Conservation (phyloP, 140 eudicot species). For the Oenanthe javanica region DNA sequence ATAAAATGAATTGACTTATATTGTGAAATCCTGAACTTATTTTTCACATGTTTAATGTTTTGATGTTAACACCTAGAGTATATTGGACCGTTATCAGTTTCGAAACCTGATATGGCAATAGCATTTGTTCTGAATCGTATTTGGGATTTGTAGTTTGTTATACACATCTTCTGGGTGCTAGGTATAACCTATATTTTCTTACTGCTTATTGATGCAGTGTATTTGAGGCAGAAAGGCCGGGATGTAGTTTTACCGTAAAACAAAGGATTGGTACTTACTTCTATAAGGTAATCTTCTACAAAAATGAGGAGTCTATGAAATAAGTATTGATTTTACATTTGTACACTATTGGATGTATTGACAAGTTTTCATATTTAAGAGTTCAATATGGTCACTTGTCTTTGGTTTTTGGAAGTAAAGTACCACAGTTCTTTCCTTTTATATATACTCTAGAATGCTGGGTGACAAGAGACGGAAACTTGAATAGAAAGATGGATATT, state of each 20-base stretch:
- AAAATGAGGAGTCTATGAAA: not conserved
- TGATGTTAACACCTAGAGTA: not conserved
- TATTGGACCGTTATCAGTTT: not conserved
- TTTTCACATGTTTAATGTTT: not conserved
- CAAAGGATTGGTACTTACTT: constrained; percentile 56
- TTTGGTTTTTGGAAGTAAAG: not conserved
- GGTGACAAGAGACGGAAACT: not conserved
- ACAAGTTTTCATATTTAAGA: not conserved
- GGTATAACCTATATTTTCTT: not conserved
- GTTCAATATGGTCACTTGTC: not conserved
- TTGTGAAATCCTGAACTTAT: not conserved
- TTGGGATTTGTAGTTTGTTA: not conserved
- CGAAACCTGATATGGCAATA: not conserved
- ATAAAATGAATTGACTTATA: not conserved
- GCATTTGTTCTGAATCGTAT: not conserved
- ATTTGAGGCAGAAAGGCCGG: constrained; percentile 71
- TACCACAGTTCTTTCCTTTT: not conserved
- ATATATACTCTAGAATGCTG: not conserved
- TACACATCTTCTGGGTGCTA: not conserved
- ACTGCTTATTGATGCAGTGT: constrained; percentile 34
- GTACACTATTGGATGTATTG: not conserved
- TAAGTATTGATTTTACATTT: not conserved
- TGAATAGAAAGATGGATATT: not conserved
- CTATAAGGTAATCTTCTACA: constrained; percentile 35
- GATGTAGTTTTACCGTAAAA: constrained; percentile 37